A percentile compares a stretch with the other conserved stretches of the same genome.
Evolutionary conservation across 2,329 filamentous ascomycete genomes (phyloP).

Genomic region (Salinomyces thailandicus): DNA sequence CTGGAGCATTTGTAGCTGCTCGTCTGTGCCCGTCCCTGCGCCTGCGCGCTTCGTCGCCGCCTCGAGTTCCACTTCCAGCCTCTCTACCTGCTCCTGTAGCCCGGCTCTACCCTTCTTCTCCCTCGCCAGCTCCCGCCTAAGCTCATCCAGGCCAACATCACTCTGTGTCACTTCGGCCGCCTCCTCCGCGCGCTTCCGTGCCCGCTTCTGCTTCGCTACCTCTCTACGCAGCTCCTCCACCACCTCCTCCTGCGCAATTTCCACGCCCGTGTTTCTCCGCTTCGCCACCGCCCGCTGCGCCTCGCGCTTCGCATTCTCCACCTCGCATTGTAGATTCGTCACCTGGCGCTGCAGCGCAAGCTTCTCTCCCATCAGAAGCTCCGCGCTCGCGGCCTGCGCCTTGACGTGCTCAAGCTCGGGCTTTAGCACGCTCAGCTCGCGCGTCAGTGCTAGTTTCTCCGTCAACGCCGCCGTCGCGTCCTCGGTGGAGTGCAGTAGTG

Average conservation of each 20-base stretch:
- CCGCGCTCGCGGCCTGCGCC: conserved; percentile 49
- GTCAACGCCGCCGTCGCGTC: conserved; percentile 61
- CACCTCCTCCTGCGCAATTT: conserved; percentile 32
- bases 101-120: conserved; percentile 24
- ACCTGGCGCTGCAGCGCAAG: conserved; percentile 68
- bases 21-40: conserved; percentile 30
- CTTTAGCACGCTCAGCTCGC: conserved; percentile 48
- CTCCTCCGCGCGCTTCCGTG: conserved; percentile 33
- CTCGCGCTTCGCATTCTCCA: conserved; percentile 71
- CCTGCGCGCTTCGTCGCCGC: conserved; percentile 30
- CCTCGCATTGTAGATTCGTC: conserved; percentile 63
- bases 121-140: conserved; percentile 23
- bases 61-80: conserved; percentile 23
- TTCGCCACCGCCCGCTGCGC: conserved; percentile 47
- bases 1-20: conserved; percentile 38
- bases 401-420: conserved; percentile 54
- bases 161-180: conserved; percentile 22
- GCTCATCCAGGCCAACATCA: conserved; percentile 24
- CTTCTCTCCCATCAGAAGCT: conserved; percentile 66
- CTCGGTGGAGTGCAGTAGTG: conserved; percentile 54
- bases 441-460: conserved; percentile 52
- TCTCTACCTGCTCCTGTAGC: conserved; percentile 29
- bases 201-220: conserved; percentile 36
- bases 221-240: conserved; percentile 38
- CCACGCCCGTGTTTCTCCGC: conserved; percentile 39